Conservation (phyloP, 2,329 filamentous ascomycete species). For the Exophiala sideris region DNA sequence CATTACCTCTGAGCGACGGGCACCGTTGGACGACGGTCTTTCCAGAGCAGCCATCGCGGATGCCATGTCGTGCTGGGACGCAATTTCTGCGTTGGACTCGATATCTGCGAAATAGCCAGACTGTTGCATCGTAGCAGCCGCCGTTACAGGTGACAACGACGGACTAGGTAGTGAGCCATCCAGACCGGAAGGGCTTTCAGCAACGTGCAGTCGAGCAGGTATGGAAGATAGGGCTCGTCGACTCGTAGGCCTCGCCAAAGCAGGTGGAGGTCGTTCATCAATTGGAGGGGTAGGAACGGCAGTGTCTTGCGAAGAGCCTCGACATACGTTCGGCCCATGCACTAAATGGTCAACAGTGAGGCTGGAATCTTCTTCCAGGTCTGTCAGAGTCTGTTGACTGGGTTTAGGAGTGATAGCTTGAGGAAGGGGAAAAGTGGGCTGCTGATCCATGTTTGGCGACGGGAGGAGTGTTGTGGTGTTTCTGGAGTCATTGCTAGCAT, state of each 20-base stretch:
- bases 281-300: conserved; percentile 29
- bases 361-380: conserved; percentile 1
- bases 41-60: conserved; percentile 7
- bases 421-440: conserved; percentile 8
- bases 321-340: conserved; percentile 7
- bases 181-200: conserved; percentile 69
- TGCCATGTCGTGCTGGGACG: conserved; percentile 28
- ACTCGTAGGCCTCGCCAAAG: conserved; percentile 38
- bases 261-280: conserved; percentile 24
- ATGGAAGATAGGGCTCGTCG: conserved; percentile 31
- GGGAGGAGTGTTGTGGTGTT: conserved; percentile 16
- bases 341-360: conserved; percentile 5
- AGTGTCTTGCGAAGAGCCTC: conserved; percentile 24
- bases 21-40: conserved; percentile 10
- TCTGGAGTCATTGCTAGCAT: conserved; percentile 3
- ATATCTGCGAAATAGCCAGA: conserved; percentile 43
- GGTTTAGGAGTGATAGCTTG: conserved; percentile 9
- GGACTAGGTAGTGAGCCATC: conserved; percentile 94
- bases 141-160: conserved; percentile 82
- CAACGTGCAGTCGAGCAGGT: conserved; percentile 43
- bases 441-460: conserved; percentile 23
- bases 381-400: conserved; percentile 2
- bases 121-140: conserved; percentile 62
- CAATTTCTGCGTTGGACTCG: conserved; percentile 43
- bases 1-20: not conserved